phyloP scores from a whole-genome alignment of 2,329 filamentous ascomycete genomes.

The Nemania serpens region DNA sequence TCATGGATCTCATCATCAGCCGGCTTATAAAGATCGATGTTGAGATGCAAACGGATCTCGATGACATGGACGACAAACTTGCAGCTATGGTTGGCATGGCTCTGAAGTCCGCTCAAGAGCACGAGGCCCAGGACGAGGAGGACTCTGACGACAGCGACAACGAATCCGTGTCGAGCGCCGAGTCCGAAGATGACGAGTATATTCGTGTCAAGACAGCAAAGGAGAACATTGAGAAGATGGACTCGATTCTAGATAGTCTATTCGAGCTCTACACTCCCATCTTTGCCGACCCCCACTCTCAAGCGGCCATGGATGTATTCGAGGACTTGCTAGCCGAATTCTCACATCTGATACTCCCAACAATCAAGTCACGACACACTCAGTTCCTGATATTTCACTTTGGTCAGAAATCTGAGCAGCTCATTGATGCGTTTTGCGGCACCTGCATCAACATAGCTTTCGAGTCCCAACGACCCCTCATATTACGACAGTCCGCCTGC shows the following conservation, averaged over 20 bases:
- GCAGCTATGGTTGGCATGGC: conserved; percentile 72
- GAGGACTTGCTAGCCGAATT: conserved; percentile 85
- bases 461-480: conserved; percentile 70
- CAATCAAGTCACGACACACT: conserved; percentile 87
- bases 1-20: conserved; percentile 82
- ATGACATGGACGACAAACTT: conserved; percentile 88
- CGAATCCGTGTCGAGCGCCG: conserved; percentile 73
- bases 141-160: conserved; percentile 66
- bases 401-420: conserved; percentile 76
- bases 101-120: conserved; percentile 47
- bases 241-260: conserved; percentile 83
- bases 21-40: conserved; percentile 93
- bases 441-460: conserved; percentile 75
- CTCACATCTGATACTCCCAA: conserved; percentile 83
- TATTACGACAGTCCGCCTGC: conserved; percentile 81
- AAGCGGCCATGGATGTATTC: conserved; percentile 73
- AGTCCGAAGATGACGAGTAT: conserved; percentile 68
- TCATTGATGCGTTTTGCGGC: conserved; percentile 82
- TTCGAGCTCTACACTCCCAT: conserved; percentile 80
- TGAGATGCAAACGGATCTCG: conserved; percentile 90
- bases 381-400: conserved; percentile 98
- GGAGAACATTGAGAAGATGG: conserved; percentile 87
- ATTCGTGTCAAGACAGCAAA: conserved; percentile 72
- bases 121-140: conserved; percentile 57
- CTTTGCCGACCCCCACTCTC: conserved; percentile 70